Base-by-base conservation (phyloP, 257 asterid genomes). In the Paraleonurus japonicus region DNA sequence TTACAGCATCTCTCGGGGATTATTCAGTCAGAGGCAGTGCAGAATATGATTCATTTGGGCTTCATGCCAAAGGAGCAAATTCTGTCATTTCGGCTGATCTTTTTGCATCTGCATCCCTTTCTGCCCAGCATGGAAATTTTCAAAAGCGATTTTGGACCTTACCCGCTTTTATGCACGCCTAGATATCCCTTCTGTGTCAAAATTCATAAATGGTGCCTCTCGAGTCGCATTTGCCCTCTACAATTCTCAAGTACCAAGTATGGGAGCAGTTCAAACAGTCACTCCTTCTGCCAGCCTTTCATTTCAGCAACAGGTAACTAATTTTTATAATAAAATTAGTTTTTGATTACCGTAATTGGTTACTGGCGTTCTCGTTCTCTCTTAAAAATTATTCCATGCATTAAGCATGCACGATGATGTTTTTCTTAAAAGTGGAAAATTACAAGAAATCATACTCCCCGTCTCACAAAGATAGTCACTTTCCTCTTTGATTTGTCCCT, bases 271-370 rank as follows among this genome's bases (percentile, higher is more conserved):
- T 55, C 83, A 80, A 64, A 75, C 80, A 48, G 70, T 92, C 47
- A 85, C 85, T 66, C 98, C 95, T 50, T 72, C 85, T 58, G 89
- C 88, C 69, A 83, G 81, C 32, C 57, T 92, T 57, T 92, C 92
- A 19, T 82, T 87, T 74, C 98, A 92, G 87, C 97, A 92, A 84
- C 95, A 89, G 96, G 96, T 92, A 78, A 57, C 37, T 67, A n/a
- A n/a, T n/a, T 61, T 64, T 63, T 11, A 30, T 35, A 17, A 12
- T 35, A 13, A 13, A 16, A 17, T 19, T 47, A 70, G 30, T 50
- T 22, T 64, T 8, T 55, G 26, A 30, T 59, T 30, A 2, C 24
- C 35, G 24, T 15, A 9, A 35, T 23, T 26, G 2, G 33, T 22
- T 28, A 30, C 8, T 27, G 15, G 16, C 10, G 15, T 55, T 51